Conservation (phyloP, 305 asterid genomes). For the Andrographis paniculata region DNA sequence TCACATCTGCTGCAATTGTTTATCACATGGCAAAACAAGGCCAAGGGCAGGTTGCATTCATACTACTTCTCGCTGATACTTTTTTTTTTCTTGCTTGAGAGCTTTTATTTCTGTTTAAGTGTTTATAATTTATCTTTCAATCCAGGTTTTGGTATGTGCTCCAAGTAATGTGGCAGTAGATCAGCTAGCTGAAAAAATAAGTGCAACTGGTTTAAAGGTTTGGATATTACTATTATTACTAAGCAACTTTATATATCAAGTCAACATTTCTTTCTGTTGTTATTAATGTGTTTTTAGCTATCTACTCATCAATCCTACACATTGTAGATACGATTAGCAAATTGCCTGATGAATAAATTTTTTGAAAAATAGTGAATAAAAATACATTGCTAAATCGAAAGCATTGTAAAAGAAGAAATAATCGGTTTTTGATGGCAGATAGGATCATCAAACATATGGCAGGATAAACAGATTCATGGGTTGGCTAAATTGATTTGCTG, state of each 20-base stretch:
- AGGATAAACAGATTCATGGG: no score
- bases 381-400: no score
- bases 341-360: no score
- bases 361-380: no score
- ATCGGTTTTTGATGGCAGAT: no score
- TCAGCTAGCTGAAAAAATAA: slow-evolving; percentile 98
- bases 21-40: slow-evolving; percentile 99
- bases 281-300: background rate
- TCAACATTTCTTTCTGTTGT: background rate
- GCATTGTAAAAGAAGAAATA: no score
- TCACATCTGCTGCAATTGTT: slow-evolving; percentile 98
- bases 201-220: slow-evolving; percentile 99
- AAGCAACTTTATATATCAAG: slow-evolving; percentile 7
- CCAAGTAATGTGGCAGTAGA: slow-evolving; percentile 99
- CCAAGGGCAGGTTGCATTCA: slow-evolving; percentile 84
- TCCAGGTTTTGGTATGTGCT: slow-evolving; percentile 98
- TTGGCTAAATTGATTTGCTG: no score
- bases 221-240: slow-evolving; percentile 16
- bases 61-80: slow-evolving; percentile 2
- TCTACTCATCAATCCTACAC: background rate
- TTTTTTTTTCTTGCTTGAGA: slow-evolving; percentile 1
- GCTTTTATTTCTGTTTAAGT: slow-evolving; percentile 15
- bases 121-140: slow-evolving; percentile 15
- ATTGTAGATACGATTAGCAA: no score
- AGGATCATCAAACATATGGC: no score